phyloP scores from a whole-genome alignment of 768 basidiomycete species.

The Phlebiopsis gigantea region DNA sequence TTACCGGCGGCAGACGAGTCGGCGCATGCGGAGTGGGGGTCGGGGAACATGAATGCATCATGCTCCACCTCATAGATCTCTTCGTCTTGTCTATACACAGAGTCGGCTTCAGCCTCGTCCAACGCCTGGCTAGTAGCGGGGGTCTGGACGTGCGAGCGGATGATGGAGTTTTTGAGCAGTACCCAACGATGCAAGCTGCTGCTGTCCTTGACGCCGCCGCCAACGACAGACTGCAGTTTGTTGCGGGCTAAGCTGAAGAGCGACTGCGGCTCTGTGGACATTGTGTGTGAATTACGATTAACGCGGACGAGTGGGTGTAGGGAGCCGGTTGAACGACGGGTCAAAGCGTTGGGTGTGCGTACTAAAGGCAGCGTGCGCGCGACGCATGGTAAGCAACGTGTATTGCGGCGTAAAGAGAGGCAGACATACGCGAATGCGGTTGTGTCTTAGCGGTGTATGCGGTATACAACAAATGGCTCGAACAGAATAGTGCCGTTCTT shows the following conservation, averaged over 20 bases:
- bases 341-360: slow-evolving; percentile 17
- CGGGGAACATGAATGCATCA: slow-evolving; percentile 79
- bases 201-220: slow-evolving; percentile 50
- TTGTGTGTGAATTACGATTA: slow-evolving; percentile 30
- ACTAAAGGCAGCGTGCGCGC: slow-evolving; percentile 10
- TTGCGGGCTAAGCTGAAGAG: slow-evolving; percentile 62
- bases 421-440: slow-evolving; percentile 10
- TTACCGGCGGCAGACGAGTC: slow-evolving; percentile 32
- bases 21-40: slow-evolving; percentile 51
- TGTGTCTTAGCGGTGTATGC: slow-evolving; percentile 60
- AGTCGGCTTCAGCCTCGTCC: slow-evolving; percentile 25
- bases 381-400: slow-evolving; percentile 8
- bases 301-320: slow-evolving; percentile 36
- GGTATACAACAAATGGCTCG: slow-evolving; percentile 83
- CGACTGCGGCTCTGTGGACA: slow-evolving; percentile 43
- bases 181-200: slow-evolving; percentile 85
- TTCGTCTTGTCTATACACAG: slow-evolving; percentile 36
- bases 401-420: not conserved
- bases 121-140: slow-evolving; percentile 16
- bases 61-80: slow-evolving; percentile 46
- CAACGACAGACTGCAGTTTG: slow-evolving; percentile 65
- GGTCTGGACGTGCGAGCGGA: slow-evolving; percentile 44
- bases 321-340: slow-evolving; percentile 27
- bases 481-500: slow-evolving; percentile 86
- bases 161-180: slow-evolving; percentile 79